Evolutionary conservation across 305 asterid genomes (phyloP).

Genomic region (Fraxinus albicans): DNA sequence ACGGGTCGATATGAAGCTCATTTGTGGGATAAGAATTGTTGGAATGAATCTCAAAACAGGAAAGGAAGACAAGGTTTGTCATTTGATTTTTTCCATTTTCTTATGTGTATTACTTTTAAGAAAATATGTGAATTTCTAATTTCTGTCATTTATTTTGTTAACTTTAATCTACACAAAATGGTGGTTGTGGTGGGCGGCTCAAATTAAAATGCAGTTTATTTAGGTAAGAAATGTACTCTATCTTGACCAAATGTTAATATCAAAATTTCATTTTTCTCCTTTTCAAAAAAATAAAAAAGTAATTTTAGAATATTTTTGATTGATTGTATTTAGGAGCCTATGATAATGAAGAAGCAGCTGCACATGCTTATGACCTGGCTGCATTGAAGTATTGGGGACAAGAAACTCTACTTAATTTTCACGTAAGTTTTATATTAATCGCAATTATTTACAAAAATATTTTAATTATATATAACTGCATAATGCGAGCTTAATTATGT

Average conservation of each 20-base stretch:
- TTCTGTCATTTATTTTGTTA: background rate
- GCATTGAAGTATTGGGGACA: conserved; percentile 95
- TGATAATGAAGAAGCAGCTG: conserved; percentile 88
- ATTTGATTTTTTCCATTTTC: background rate
- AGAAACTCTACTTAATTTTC: conserved; percentile 74
- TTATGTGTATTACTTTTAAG: background rate
- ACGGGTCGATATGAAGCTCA: conserved; percentile 97
- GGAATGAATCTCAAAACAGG: conserved; percentile 90
- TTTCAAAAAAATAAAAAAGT: background rate
- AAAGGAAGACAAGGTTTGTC: conserved; percentile 91
- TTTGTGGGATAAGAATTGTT: conserved; percentile 94
- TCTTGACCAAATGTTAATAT: background rate
- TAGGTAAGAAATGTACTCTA: conserved; percentile 50
- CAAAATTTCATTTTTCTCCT: background rate
- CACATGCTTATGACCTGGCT: conserved; percentile 95
- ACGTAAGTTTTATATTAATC: conserved; percentile 34
- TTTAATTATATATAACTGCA: background rate
- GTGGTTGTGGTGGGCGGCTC: conserved; percentile 36
- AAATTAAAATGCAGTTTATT: conserved; percentile 71
- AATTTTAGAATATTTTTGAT: background rate
- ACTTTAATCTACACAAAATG: conserved; percentile 34
- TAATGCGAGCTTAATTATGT: background rate
- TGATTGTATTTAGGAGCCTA: conserved; percentile 60
- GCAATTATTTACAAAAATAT: background rate
- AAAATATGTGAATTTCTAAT: background rate